phyloP scores from a whole-genome alignment of 805 yeast species.

The Jamesozyma hellenica region DNA sequence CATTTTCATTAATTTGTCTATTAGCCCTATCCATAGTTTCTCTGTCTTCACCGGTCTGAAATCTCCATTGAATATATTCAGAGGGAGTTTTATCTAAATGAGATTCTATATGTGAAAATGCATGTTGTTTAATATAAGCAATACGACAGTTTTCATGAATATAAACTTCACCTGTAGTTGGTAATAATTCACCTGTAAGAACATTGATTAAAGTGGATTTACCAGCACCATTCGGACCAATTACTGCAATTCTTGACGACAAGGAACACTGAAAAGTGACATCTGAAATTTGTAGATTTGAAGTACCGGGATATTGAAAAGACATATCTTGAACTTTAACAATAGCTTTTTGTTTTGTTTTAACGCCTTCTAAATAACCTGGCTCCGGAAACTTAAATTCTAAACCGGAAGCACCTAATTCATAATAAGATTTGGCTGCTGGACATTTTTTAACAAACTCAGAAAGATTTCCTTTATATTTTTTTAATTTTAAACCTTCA shows the following conservation, averaged over 20 bases:
- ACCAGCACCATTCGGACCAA: constrained; percentile 99
- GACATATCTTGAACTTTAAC: constrained; percentile 91
- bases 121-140: constrained; percentile 98
- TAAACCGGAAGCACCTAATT: constrained; percentile 89
- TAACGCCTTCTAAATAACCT: constrained; percentile 98
- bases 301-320: constrained; percentile 96
- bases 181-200: constrained; percentile 94
- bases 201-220: constrained; percentile 95
- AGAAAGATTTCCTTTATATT: constrained; percentile 96
- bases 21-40: constrained; percentile 99
- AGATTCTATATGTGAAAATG: constrained; percentile 94
- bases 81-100: constrained; percentile 97
- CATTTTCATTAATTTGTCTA: constrained; percentile 88
- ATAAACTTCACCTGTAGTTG: constrained; percentile 94
- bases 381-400: constrained; percentile 96
- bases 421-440: constrained; percentile 94
- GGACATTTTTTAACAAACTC: constrained; percentile 96
- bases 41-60: constrained; percentile 99
- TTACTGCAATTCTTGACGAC: constrained; percentile 97
- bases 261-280: constrained; percentile 95
- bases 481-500: constrained; percentile 97
- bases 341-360: constrained; percentile 97
- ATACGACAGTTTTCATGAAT: constrained; percentile 98
- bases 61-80: constrained; percentile 99
- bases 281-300: constrained; percentile 80